Base-by-base conservation (phyloP, 306 rosid genomes). In the Inga leiocalycina region DNA sequence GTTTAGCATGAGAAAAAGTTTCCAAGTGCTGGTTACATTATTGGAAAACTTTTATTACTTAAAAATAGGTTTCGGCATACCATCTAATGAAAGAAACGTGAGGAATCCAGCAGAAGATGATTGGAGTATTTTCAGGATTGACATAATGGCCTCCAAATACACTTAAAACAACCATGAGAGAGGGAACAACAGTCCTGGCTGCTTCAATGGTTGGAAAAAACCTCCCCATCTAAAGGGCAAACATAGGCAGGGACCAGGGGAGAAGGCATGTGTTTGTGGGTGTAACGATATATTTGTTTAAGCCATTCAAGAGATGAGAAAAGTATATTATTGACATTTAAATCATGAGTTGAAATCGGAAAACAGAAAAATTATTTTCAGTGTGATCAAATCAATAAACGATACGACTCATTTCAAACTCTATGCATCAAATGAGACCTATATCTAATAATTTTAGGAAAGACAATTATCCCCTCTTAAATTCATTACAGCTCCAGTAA, bases 101-200 rank as follows among this genome's bases (percentile, higher is more conserved):
- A 82, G 99, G 99, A 89, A 93, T 91, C 99, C 99, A 96, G 71
- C 98, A 96, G 79, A 96, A 96, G 92, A 96, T 86, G 79, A 93
- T 89, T 62, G 99, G 98, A 11, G 98, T 92, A 84, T 94, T 96
- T 70, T 96, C 94, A 67, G 97, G 92, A 86, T 92, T 96, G 78
- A 92, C 94, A 82, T 96, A 96, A 88, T 92, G 94, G 80, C 98
- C 98, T 80, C 99, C 99, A 90, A 96, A 96, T 71, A 96, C 98
- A 13, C 94, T 87, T 78, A 96, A 96, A 82, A 92, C 97, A 2
- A 98, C 92, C 98, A 94, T 96, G 57, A 96, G 94, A 77, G 97
- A 94, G 39, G 97, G 99, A n/a, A 97, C 99, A 77, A 96, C 96
- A n/a, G 98, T 97, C 98, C 93, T 90, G 77, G 97, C 98, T 76